phyloP scores from a whole-genome alignment of 495 filamentous ascomycete species.

The Filosporella fistucella region DNA sequence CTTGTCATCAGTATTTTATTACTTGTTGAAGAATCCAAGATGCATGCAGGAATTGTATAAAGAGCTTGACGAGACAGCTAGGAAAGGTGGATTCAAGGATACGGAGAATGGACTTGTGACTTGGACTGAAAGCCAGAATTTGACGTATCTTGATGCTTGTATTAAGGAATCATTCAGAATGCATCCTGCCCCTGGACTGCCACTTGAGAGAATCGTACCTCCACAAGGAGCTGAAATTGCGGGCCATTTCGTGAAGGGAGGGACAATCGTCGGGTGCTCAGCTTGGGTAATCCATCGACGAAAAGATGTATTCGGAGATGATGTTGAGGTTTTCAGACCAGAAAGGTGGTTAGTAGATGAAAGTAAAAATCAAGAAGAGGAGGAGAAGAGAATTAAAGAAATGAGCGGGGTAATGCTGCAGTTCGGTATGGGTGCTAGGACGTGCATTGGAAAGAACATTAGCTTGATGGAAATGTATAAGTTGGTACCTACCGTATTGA shows the following conservation, averaged over 20 bases:
- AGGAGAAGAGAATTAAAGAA: slow-evolving; percentile 41
- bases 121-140: slow-evolving; percentile 52
- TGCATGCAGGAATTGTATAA: slow-evolving; percentile 37
- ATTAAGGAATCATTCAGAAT: slow-evolving; percentile 35
- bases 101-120: slow-evolving; percentile 50
- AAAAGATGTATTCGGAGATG: slow-evolving; percentile 52
- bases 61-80: slow-evolving; percentile 51
- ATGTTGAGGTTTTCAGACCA: slow-evolving; percentile 51
- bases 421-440: slow-evolving; percentile 55
- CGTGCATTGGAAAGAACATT: slow-evolving; percentile 71
- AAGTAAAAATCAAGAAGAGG: slow-evolving; percentile 26
- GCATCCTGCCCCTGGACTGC: slow-evolving; percentile 19
- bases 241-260: slow-evolving; percentile 51
- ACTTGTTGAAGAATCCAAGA: slow-evolving; percentile 48
- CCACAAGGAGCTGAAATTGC: slow-evolving; percentile 38
- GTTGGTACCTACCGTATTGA: slow-evolving; percentile 66
- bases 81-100: slow-evolving; percentile 42
- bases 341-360: slow-evolving; percentile 51
- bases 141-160: slow-evolving; percentile 32
- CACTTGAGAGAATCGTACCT: slow-evolving; percentile 27
- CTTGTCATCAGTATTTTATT: slow-evolving; percentile 60
- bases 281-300: slow-evolving; percentile 61
- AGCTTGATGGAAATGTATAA: slow-evolving; percentile 76
- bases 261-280: slow-evolving; percentile 58
- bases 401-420: slow-evolving; percentile 60